A percentile compares a stretch with the other conserved stretches of the same genome.
Evolutionary conservation across 495 filamentous ascomycete species (phyloP).

Genomic region (Trichodelitschia bisporula): DNA sequence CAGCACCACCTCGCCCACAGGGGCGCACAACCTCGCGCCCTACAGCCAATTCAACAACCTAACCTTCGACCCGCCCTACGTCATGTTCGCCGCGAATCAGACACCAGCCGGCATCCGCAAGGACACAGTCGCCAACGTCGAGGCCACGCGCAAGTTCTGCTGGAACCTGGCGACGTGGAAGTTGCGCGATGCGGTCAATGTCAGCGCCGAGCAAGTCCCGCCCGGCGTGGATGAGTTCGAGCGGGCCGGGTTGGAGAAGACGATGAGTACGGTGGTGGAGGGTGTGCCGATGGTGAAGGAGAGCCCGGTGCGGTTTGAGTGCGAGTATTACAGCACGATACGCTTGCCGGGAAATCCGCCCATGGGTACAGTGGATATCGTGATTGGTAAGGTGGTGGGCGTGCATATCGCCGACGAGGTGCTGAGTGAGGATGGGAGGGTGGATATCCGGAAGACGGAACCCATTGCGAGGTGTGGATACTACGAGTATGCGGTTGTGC

Average conservation of each 20-base stretch:
- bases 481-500: constrained; percentile 26
- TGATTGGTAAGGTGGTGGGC: constrained; percentile 29
- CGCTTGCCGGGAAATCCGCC: constrained; percentile 26
- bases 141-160: constrained; percentile 26
- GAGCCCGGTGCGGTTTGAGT: constrained; percentile 31
- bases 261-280: constrained; percentile 15
- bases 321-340: constrained; percentile 25
- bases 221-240: constrained; percentile 28
- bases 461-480: constrained; percentile 36
- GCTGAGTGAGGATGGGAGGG: constrained; percentile 21
- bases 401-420: constrained; percentile 28
- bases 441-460: constrained; percentile 27
- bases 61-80: constrained; percentile 31
- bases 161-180: constrained; percentile 33
- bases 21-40: constrained; percentile 25
- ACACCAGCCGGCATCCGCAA: constrained; percentile 19
- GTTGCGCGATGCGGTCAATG: constrained; percentile 26
- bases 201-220: constrained; percentile 18
- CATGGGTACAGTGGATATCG: constrained; percentile 27
- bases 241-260: constrained; percentile 21
- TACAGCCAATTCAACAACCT: constrained; percentile 36
- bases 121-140: constrained; percentile 27
- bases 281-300: constrained; percentile 23
- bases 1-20: constrained; percentile 11
- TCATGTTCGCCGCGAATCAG: constrained; percentile 31